Percentiles rank a stretch among this genome's conserved stretches.
phyloP scores from a whole-genome alignment of 768 basidiomycete genomes.

The Podaxis sp. region DNA sequence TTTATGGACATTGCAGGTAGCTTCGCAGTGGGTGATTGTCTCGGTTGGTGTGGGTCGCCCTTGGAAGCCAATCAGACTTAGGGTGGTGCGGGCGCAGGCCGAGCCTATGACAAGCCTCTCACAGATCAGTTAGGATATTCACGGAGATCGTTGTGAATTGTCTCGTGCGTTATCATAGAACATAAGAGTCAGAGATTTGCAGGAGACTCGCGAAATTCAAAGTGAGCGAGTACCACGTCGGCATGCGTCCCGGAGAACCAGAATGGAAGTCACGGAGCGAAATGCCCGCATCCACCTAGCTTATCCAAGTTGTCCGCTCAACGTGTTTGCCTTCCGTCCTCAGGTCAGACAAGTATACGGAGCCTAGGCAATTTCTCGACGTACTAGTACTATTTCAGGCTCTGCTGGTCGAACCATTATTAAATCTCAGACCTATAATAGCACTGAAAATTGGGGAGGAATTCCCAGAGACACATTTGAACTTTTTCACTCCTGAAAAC shows the following conservation, averaged over 20 bases:
- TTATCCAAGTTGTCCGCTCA: neutral
- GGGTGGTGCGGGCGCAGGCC: no score
- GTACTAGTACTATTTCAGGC: neutral
- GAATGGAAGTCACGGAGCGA: neutral
- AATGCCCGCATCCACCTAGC: neutral
- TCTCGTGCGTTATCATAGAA: neutral
- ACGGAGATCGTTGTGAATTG: neutral
- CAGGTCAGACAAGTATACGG: neutral
- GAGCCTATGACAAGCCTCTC: neutral
- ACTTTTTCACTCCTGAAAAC: no score
- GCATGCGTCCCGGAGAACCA: neutral
- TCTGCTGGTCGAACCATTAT: no score
- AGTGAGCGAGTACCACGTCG: neutral
- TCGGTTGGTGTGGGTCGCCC: neutral
- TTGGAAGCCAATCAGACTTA: neutral
- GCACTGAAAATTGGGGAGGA: no score
- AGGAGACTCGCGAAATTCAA: neutral
- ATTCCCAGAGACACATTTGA: no score
- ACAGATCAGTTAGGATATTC: neutral
- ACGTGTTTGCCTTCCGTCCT: neutral
- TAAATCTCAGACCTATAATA: neutral
- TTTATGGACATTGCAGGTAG: neutral
- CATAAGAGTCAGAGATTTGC: neutral
- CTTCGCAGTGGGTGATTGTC: no score
- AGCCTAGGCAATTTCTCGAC: neutral